phyloP scores from a whole-genome alignment of 345 rosid species.

The Rhizophora mangle region DNA sequence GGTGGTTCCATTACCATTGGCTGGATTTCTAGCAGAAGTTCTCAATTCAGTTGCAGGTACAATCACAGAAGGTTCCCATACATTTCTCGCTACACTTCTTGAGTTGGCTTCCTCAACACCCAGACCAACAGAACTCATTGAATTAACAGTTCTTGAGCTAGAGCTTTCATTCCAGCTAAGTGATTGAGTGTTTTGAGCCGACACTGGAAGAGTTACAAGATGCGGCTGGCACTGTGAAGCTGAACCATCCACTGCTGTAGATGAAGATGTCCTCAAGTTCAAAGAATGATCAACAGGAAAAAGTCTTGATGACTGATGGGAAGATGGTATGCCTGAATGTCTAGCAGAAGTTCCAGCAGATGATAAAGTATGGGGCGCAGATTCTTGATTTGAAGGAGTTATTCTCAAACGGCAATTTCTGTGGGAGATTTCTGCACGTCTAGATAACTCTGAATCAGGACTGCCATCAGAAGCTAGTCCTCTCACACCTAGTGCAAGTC shows the following conservation, averaged over 20 bases:
- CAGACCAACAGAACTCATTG: conserved; percentile 38
- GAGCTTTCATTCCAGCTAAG: conserved; percentile 54
- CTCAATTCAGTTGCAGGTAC: conserved; percentile 47
- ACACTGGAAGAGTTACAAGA: conserved; percentile 42
- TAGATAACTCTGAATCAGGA: conserved; percentile 34
- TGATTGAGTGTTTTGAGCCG: conserved; percentile 49
- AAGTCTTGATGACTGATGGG: conserved; percentile 41
- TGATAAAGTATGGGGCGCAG: conserved; percentile 36
- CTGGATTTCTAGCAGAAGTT: conserved; percentile 37
- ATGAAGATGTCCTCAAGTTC: conserved; percentile 42
- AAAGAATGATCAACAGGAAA: conserved; percentile 44
- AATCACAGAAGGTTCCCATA: conserved; percentile 50
- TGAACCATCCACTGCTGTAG: conserved; percentile 34
- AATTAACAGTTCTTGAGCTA: conserved; percentile 39
- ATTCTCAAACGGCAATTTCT: conserved; percentile 59
- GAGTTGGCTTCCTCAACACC: conserved; percentile 46
- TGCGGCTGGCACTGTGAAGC: conserved; percentile 35
- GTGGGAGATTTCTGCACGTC: conserved; percentile 42
- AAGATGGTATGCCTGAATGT: conserved; percentile 38
- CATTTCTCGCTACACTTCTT: conserved; percentile 40
- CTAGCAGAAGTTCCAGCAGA: conserved; percentile 45
- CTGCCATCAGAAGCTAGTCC: conserved; percentile 31
- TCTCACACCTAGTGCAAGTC: conserved; percentile 47
- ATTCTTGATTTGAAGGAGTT: conserved; percentile 49
- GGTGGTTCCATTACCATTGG: conserved; percentile 34